phyloP scores from a whole-genome alignment of 257 asterid genomes.

The Solanum megistacrolobum region DNA sequence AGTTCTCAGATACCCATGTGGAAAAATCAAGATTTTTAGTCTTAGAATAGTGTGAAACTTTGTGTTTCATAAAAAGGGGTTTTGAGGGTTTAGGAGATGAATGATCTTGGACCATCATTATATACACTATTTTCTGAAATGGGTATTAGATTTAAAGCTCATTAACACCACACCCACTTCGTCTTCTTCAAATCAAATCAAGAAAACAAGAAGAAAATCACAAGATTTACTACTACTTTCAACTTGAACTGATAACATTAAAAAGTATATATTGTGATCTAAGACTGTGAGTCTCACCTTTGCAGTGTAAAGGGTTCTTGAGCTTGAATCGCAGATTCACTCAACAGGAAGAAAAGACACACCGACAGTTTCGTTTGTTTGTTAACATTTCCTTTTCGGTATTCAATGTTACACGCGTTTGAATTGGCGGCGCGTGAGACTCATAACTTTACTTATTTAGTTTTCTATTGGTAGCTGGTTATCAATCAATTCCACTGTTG shows the following conservation, averaged over 20 bases:
- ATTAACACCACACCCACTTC: neutral
- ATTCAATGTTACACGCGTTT: neutral
- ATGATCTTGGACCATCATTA: slow-evolving; percentile 14
- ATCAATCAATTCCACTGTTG: neutral
- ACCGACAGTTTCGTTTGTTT: slow-evolving; percentile 9
- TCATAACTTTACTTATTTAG: neutral
- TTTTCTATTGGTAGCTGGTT: neutral
- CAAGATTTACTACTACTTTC: neutral
- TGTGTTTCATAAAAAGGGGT: neutral
- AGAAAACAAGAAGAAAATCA: neutral
- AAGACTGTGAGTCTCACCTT: neutral
- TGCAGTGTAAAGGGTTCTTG: neutral
- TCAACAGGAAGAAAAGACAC: neutral
- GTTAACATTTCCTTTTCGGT: neutral
- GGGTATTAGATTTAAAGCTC: neutral
- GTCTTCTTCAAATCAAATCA: neutral
- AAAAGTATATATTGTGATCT: neutral
- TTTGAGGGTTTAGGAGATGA: slow-evolving; percentile 7
- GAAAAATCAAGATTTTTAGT: slow-evolving; percentile 59
- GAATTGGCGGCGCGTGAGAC: neutral
- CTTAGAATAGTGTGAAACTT: slow-evolving; percentile 1
- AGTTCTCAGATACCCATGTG: slow-evolving; percentile 61
- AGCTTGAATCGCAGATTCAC: neutral
- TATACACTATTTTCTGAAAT: neutral
- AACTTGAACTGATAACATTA: neutral